Conservation (phyloP, 2,329 filamentous ascomycete genomes). For the Massarina eburnea region DNA sequence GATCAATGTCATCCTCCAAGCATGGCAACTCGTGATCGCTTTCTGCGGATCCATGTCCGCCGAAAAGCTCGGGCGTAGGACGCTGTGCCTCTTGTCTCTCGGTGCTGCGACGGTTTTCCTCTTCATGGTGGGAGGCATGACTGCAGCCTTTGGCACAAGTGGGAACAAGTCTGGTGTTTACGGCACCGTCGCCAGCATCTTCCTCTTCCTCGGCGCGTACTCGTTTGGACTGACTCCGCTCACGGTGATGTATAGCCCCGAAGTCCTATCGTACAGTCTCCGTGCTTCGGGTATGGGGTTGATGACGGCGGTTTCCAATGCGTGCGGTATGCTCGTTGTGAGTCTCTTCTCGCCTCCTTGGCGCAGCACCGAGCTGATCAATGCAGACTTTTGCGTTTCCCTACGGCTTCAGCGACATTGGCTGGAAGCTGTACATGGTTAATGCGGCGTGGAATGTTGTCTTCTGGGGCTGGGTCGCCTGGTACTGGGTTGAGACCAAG, state of each 20-base stretch:
- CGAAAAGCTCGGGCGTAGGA: constrained; percentile 34
- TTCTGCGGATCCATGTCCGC: constrained; percentile 36
- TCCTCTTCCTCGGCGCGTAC: constrained; percentile 8
- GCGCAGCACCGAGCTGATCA: neutral
- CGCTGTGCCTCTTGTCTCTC: constrained; percentile 2
- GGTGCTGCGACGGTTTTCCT: constrained; percentile 3
- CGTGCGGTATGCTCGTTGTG: neutral
- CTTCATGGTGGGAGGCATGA: constrained; percentile 14
- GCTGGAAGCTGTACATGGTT: constrained; percentile 38
- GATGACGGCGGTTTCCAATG: neutral
- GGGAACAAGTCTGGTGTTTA: constrained; percentile 44
- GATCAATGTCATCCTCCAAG: constrained; percentile 21
- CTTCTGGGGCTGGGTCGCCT: constrained; percentile 42
- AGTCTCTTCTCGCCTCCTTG: too few species aligned
- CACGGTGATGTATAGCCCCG: constrained; percentile 6
- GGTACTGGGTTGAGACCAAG: constrained; percentile 19
- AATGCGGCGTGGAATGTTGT: constrained; percentile 50
- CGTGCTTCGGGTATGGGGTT: constrained; percentile 2
- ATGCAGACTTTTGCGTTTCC: constrained; percentile 4
- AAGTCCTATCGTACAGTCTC: constrained; percentile 3
- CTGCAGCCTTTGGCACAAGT: constrained; percentile 30
- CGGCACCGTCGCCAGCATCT: constrained; percentile 6
- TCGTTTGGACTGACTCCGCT: constrained; percentile 6
- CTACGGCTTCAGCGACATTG: constrained; percentile 1
- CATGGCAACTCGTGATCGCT: constrained; percentile 12